Conservation (phyloP, 352 stramenopile genomes). For the Globisporangium canariense region DNA sequence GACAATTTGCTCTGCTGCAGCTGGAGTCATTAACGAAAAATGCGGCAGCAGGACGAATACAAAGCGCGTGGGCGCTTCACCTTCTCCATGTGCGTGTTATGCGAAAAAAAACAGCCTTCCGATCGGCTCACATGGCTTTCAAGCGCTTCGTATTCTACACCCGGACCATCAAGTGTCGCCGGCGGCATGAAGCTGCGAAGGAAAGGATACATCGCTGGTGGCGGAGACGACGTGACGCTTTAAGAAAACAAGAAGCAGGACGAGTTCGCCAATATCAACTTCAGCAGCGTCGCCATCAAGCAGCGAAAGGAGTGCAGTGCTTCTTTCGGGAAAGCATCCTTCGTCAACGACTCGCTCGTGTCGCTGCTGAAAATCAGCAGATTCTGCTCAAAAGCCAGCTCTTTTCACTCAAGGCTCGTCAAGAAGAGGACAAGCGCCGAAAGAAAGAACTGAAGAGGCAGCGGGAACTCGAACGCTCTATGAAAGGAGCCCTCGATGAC, state of each 20-base stretch:
- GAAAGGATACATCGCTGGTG: constrained; percentile 45
- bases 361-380: constrained; percentile 28
- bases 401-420: constrained; percentile 38
- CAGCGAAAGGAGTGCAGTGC: constrained; percentile 32
- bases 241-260: constrained; percentile 9
- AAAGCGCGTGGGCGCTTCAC: constrained; percentile 25
- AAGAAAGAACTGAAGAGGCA: constrained; percentile 36
- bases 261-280: constrained; percentile 16
- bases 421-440: constrained; percentile 38
- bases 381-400: constrained; percentile 45
- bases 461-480: constrained; percentile 25
- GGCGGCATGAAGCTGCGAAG: constrained; percentile 25
- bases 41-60: constrained; percentile 23
- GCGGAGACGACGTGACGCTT: constrained; percentile 20
- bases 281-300: constrained; percentile 19
- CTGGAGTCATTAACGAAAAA: constrained; percentile 12
- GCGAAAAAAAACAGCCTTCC: constrained; percentile 26
- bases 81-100: constrained; percentile 1
- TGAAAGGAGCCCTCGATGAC: constrained; percentile 31
- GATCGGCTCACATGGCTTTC: constrained; percentile 38
- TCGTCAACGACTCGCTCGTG: constrained; percentile 28
- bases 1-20: constrained; percentile 5
- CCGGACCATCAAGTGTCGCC: constrained; percentile 19
- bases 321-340: constrained; percentile 47
- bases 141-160: constrained; percentile 42